Base-by-base conservation (phyloP, 2,329 filamentous ascomycete genomes). In the Talaromyces sp. region DNA sequence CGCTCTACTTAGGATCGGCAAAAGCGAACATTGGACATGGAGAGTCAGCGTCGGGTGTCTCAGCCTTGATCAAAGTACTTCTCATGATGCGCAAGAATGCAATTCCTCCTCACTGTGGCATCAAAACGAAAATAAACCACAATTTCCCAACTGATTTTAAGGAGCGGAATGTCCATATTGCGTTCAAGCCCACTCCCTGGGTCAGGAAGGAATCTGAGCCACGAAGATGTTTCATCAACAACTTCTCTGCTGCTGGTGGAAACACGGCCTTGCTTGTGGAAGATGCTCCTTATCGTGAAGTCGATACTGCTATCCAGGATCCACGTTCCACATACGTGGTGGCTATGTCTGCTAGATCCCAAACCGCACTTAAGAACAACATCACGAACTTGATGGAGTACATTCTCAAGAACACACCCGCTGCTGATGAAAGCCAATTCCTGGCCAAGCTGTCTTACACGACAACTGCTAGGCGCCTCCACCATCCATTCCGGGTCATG, bases 171-270 rank as follows among this genome's bases (percentile, higher is more conserved):
- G 69, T 72, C 8, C 67, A 70, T 46, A 72, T 77, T 35, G 69
- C 73, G 3, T 81, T 84, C 66, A 77, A 85, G 64, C 76, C 77
- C 7, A 72, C 69, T 17, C 63, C 70, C 13, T 73, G 73, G 68
- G 58, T 62, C 9, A 64, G 67, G 49, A 68, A 69, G 24, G 64
- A 65, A 54, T 66, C 65, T 26, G 69, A 70, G 52, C 67, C 72
- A 58, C 71, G 80, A 8, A 72, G 70, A 21, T 73, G 79, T 19
- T 73, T 75, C 41, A 73, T 87, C 65, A 89, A 89, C 77, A 89
- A 89, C 75, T 90, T 89, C 69, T 84, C 84, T 64, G 88, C 88
- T 7, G 86, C 88, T 58, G 88, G 88, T 64, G 88, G 88, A 35
- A 91, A 91, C 73, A 89, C 87, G 1, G 84, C 86, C 17, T 71